Conservation (phyloP, 2,329 filamentous ascomycete genomes). For the Colletotrichum chrysophilum region DNA sequence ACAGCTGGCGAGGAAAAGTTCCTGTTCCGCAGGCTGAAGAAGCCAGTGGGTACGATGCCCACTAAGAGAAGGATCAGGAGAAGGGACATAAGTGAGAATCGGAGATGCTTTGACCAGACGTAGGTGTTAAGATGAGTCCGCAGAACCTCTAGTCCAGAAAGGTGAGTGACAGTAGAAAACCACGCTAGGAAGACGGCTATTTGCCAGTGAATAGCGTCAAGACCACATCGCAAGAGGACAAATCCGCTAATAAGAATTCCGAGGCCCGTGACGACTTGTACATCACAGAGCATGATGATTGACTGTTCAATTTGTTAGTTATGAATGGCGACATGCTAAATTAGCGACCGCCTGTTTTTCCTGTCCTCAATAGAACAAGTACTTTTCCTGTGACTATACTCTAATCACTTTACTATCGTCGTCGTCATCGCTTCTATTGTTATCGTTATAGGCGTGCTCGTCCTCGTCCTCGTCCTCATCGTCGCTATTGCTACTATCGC, state of each 20-base stretch:
- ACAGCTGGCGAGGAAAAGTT: not conserved
- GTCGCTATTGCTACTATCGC: no score
- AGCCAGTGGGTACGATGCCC: not conserved
- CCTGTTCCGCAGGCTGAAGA: not conserved
- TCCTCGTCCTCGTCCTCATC: no score
- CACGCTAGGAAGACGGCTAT: not conserved
- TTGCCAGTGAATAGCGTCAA: not conserved
- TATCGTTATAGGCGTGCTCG: no score
- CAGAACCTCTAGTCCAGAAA: not conserved
- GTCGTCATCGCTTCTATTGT: no score
- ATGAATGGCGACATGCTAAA: not conserved
- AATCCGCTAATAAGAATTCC: not conserved
- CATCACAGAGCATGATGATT: not conserved
- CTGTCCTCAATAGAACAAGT: no score
- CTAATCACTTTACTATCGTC: no score
- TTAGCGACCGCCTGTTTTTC: no score
- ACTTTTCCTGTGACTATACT: no score
- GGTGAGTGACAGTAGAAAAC: not conserved
- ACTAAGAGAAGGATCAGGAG: not conserved
- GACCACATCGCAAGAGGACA: not conserved
- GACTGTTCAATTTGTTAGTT: not conserved
- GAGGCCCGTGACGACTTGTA: not conserved
- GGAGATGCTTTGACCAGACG: not conserved
- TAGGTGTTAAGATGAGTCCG: not conserved
- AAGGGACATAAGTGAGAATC: not conserved